phyloP scores from a whole-genome alignment of 352 stramenopile species.

The Phytopythium montanum region DNA sequence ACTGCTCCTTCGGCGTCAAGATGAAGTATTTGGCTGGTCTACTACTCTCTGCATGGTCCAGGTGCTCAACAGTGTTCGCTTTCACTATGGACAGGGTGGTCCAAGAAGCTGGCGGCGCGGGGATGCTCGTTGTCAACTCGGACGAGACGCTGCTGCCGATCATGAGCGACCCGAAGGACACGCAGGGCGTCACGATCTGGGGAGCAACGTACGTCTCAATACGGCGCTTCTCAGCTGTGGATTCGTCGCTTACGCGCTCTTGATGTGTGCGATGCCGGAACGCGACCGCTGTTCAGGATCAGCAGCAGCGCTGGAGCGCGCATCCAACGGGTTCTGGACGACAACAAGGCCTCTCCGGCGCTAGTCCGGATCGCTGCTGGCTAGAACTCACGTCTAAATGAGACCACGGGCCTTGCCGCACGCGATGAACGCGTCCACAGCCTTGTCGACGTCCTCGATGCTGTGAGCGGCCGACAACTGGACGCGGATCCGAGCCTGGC shows the following conservation, averaged over 20 bases:
- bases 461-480: constrained; percentile 91
- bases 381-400: constrained; percentile 28
- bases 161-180: constrained; percentile 59
- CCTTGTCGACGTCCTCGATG: constrained; percentile 89
- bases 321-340: not conserved
- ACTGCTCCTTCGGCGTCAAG: constrained; percentile 62
- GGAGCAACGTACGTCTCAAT: constrained; percentile 39
- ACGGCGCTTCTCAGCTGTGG: not conserved
- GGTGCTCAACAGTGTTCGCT: not conserved
- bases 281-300: not conserved
- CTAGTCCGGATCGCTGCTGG: constrained; percentile 36
- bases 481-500: constrained; percentile 89
- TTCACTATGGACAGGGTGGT: constrained; percentile 24
- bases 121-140: constrained; percentile 65
- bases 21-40: constrained; percentile 32
- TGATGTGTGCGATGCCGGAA: not conserved
- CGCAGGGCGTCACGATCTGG: constrained; percentile 50
- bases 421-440: constrained; percentile 91
- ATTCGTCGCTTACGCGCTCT: not conserved
- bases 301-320: not conserved
- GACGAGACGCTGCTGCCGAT: constrained; percentile 59
- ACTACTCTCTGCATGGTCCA: not conserved
- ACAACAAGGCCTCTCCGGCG: constrained; percentile 41
- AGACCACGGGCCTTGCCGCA: constrained; percentile 81
- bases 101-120: constrained; percentile 44